phyloP scores from a whole-genome alignment of 441 rosid species.

The Bocquillonia castaneifolia region DNA sequence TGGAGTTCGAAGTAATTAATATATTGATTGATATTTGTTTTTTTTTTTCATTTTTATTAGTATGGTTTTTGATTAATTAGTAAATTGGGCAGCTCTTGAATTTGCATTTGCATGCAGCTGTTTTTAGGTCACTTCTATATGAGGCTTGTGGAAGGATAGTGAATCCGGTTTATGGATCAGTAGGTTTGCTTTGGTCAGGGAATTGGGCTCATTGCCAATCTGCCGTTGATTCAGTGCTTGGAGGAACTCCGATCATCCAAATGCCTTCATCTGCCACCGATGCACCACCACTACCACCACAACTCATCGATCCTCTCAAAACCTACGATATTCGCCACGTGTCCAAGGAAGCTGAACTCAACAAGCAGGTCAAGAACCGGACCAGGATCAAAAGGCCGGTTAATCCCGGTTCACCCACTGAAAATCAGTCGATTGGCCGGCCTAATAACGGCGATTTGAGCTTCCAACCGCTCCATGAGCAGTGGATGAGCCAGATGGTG shows the following conservation, averaged over 20 bases:
- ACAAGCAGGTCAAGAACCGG: constrained; percentile 21
- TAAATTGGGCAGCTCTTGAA: neutral
- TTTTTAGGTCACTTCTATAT: constrained; percentile 46
- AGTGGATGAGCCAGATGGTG: constrained; percentile 22
- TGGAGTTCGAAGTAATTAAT: neutral
- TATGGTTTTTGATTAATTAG: neutral
- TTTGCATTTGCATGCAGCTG: constrained; percentile 31
- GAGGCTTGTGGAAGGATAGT: constrained; percentile 57
- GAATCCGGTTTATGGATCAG: constrained; percentile 48
- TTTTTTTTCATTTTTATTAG: neutral
- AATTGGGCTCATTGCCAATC: constrained; percentile 50
- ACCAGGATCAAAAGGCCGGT: constrained; percentile 34
- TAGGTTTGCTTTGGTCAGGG: constrained; percentile 48
- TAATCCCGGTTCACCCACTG: constrained; percentile 14
- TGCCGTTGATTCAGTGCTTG: constrained; percentile 45
- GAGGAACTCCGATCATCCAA: constrained; percentile 30
- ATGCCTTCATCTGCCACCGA: constrained; percentile 17
- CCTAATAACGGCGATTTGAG: neutral
- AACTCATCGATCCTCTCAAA: constrained; percentile 27
- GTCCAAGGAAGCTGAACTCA: constrained; percentile 24
- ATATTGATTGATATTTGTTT: neutral
- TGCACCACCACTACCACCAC: constrained; percentile 19
- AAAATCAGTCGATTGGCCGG: neutral
- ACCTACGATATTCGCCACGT: constrained; percentile 44
- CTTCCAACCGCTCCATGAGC: constrained; percentile 26